Evolutionary conservation across 1,139 yeast genomes (phyloP).

Genomic region (Candida mesenterica): DNA sequence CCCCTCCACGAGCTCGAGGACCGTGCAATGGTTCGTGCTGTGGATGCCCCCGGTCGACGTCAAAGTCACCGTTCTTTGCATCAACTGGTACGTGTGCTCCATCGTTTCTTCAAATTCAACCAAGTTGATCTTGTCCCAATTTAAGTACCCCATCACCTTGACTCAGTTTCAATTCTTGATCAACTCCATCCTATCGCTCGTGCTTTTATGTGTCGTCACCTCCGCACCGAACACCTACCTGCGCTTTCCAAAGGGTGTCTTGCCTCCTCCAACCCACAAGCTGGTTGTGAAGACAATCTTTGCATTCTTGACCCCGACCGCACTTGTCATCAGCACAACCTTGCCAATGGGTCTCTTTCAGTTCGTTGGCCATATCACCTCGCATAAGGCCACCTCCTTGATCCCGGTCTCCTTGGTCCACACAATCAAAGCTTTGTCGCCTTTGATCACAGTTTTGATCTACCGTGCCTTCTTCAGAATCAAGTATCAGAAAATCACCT

Average conservation of each 20-base stretch:
- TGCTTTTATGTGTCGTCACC: conserved; percentile 20
- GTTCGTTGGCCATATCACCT: conserved; percentile 83
- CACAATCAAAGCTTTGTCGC: conserved; percentile 87
- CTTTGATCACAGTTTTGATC: conserved; percentile 80
- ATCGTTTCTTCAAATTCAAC: conserved; percentile 81
- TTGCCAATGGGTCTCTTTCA: conserved; percentile 94
- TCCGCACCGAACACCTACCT: conserved; percentile 7
- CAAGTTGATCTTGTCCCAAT: conserved; percentile 66
- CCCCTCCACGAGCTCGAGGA: not conserved
- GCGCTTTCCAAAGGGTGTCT: conserved; percentile 56
- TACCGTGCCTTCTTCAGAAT: conserved; percentile 61
- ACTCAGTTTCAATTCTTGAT: conserved; percentile 82
- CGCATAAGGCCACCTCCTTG: conserved; percentile 83
- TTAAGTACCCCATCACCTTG: conserved; percentile 76
- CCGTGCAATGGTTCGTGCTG: not conserved
- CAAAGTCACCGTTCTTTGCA: conserved; percentile 47
- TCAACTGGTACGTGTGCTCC: conserved; percentile 77
- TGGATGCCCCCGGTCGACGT: conserved; percentile 30
- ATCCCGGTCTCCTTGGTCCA: conserved; percentile 92
- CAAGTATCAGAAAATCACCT: conserved; percentile 63
- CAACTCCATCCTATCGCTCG: conserved; percentile 55
- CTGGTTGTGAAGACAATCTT: conserved; percentile 23
- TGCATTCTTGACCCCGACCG: conserved; percentile 51
- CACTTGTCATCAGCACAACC: conserved; percentile 59
- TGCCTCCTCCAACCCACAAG: conserved; percentile 36